Conservation (phyloP, 805 yeast genomes). For the Pichia paraexigua region DNA sequence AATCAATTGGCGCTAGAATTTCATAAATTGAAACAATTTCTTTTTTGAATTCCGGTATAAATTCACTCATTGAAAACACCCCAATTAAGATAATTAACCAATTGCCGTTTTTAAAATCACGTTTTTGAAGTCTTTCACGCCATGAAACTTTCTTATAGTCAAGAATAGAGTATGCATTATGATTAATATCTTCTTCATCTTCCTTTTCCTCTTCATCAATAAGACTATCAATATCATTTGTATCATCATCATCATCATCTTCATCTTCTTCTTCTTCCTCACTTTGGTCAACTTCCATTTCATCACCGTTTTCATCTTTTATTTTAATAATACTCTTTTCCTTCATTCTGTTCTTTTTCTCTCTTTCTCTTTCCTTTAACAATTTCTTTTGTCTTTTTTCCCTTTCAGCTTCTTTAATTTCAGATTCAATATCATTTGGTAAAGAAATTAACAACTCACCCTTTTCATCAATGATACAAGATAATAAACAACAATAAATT, state of each 20-base stretch:
- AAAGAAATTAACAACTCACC: slow-evolving; percentile 20
- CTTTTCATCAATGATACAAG: slow-evolving; percentile 42
- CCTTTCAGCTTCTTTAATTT: slow-evolving; percentile 13
- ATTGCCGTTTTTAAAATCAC: slow-evolving; percentile 73
- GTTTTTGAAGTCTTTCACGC: slow-evolving; percentile 67
- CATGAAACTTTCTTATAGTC: slow-evolving; percentile 58
- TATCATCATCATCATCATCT: slow-evolving; percentile 6
- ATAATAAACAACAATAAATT: slow-evolving; percentile 57
- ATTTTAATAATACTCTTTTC: slow-evolving; percentile 18
- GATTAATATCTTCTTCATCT: slow-evolving; percentile 27
- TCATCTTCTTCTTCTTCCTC: slow-evolving; percentile 14
- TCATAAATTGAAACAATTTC: slow-evolving; percentile 45
- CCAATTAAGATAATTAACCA: slow-evolving; percentile 81
- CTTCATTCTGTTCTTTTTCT: slow-evolving; percentile 16
- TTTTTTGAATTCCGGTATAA: slow-evolving; percentile 45
- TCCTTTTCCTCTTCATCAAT: slow-evolving; percentile 15
- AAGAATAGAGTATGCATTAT: slow-evolving; percentile 40
- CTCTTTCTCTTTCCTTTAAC: slow-evolving; percentile 16
- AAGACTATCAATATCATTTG: slow-evolving; percentile 14
- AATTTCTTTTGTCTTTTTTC: slow-evolving; percentile 14
- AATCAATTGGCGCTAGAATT: slow-evolving; percentile 45
- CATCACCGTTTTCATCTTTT: slow-evolving; percentile 17
- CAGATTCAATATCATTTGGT: slow-evolving; percentile 22
- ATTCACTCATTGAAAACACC: slow-evolving; percentile 51
- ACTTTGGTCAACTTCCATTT: slow-evolving; percentile 10